Conservation (phyloP, 139 green algal genomes). For the Micromonas commoda region DNA sequence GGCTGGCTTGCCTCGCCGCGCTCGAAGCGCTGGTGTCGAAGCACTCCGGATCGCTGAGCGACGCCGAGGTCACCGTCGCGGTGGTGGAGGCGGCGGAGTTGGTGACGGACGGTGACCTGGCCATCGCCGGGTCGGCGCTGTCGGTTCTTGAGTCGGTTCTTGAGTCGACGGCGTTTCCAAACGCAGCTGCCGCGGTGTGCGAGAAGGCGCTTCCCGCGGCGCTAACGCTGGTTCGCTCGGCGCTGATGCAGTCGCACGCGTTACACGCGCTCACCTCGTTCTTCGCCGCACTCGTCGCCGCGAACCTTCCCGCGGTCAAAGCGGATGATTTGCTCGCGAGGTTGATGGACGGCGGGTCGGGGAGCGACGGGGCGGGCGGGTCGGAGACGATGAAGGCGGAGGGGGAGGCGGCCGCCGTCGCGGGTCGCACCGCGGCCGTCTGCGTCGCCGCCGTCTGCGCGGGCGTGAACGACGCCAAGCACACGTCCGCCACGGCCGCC, state of each 20-base stretch:
- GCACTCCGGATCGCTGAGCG: constrained; percentile 9
- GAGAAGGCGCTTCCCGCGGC: constrained; percentile 48
- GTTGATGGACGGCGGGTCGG: no score
- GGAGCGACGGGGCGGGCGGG: no score
- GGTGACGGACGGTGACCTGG: constrained; percentile 68
- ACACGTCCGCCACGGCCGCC: no score
- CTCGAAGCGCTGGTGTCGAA: constrained; percentile 37
- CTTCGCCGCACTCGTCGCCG: constrained; percentile 57
- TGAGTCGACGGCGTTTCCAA: constrained; percentile 41
- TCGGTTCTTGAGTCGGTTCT: no score
- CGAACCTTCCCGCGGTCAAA: constrained; percentile 41
- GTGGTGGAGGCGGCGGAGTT: constrained; percentile 52
- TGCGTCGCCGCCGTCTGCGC: constrained; percentile 43
- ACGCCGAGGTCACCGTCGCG: constrained; percentile 14
- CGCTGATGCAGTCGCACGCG: constrained; percentile 70
- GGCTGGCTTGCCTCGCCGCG: constrained; percentile 61
- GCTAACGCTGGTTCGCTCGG: constrained; percentile 62
- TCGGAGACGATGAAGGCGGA: background rate
- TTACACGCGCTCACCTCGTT: constrained; percentile 63
- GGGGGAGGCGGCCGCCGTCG: constrained; percentile 36
- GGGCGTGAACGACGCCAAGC: constrained; percentile 23
- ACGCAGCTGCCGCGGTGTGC: constrained; percentile 19
- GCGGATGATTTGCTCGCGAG: constrained; percentile 51
- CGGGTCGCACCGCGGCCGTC: constrained; percentile 72
- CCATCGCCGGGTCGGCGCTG: constrained; percentile 58